Conservation (phyloP, 371 early-diverging fungal genomes). For the Thermomucor indicae-seudaticae region DNA sequence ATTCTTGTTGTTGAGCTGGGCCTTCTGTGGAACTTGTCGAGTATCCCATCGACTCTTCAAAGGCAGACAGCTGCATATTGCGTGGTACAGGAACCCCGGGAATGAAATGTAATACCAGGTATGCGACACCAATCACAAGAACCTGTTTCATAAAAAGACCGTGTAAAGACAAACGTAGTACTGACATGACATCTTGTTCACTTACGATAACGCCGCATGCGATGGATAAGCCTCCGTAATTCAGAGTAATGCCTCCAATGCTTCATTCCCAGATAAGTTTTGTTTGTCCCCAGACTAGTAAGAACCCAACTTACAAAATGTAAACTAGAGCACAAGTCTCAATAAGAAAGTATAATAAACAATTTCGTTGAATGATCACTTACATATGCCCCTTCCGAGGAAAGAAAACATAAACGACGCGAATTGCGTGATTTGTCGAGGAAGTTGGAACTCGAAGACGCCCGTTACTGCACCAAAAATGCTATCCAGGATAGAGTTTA, state of each 20-base stretch:
- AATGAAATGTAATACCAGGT: conserved; percentile 4
- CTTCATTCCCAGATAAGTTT: background rate
- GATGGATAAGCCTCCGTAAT: conserved; percentile 8
- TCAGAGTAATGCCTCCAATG: conserved; percentile 12
- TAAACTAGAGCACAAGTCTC: conserved; percentile 15
- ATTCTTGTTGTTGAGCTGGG: background rate
- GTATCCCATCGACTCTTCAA: conserved; percentile 3
- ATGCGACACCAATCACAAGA: conserved; percentile 6
- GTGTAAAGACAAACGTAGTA: background rate
- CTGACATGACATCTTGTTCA: background rate
- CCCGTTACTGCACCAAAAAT: conserved; percentile 12
- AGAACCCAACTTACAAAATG: conserved; percentile 8
- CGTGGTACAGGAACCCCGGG: conserved; percentile 6
- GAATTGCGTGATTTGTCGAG: conserved; percentile 7
- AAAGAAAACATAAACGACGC: conserved; percentile 18
- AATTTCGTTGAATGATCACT: background rate
- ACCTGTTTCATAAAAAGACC: background rate
- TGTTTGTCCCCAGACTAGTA: background rate
- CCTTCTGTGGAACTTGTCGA: background rate
- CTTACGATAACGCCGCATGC: conserved; percentile 15
- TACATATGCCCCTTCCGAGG: conserved; percentile 15
- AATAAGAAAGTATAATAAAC: background rate
- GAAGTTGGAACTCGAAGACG: conserved; percentile 14
- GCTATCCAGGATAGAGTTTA: background rate
- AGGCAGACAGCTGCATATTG: conserved; percentile 7